Evolutionary conservation across 1,284 basidiomycete species (phyloP).

Genomic region (Puccinia triticina): DNA sequence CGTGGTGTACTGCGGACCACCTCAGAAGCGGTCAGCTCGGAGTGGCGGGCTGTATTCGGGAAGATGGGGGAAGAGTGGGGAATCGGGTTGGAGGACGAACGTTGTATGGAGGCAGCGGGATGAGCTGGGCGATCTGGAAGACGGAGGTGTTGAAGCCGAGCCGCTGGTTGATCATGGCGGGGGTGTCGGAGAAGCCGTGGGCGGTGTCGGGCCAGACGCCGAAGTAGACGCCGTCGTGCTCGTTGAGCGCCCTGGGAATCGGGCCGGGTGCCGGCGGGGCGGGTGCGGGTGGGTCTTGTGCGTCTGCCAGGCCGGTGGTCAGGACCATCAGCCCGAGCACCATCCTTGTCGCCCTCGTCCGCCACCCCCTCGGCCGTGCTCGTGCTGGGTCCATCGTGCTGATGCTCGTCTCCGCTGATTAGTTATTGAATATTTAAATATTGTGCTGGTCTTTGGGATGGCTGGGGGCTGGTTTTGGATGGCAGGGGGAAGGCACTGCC

Average conservation of each 20-base stretch:
- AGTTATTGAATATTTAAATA: too few species aligned
- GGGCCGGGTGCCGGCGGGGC: neutral
- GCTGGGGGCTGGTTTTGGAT: too few species aligned
- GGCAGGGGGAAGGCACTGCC: too few species aligned
- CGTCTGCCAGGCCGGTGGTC: too few species aligned
- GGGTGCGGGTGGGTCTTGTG: neutral
- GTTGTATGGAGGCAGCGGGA: conserved; percentile 57
- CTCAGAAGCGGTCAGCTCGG: neutral
- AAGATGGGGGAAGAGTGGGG: conserved; percentile 27
- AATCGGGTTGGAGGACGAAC: neutral
- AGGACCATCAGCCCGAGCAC: too few species aligned
- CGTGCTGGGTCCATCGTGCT: too few species aligned
- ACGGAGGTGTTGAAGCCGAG: conserved; percentile 55
- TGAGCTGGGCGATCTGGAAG: conserved; percentile 58
- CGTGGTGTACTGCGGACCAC: conserved; percentile 19
- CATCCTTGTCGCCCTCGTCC: too few species aligned
- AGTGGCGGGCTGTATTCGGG: conserved; percentile 52
- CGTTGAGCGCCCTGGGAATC: conserved; percentile 14
- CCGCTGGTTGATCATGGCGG: conserved; percentile 20
- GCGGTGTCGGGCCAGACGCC: conserved; percentile 39
- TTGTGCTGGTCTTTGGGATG: too few species aligned
- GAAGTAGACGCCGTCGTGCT: conserved; percentile 27
- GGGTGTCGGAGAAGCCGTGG: conserved; percentile 27
- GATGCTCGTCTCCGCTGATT: too few species aligned
- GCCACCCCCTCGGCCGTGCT: too few species aligned